These are phyloP conservation scores for Didymella exigua DNA, from an alignment of 2,329 filamentous ascomycete genomes.

Conservation along the genomic window DNA sequence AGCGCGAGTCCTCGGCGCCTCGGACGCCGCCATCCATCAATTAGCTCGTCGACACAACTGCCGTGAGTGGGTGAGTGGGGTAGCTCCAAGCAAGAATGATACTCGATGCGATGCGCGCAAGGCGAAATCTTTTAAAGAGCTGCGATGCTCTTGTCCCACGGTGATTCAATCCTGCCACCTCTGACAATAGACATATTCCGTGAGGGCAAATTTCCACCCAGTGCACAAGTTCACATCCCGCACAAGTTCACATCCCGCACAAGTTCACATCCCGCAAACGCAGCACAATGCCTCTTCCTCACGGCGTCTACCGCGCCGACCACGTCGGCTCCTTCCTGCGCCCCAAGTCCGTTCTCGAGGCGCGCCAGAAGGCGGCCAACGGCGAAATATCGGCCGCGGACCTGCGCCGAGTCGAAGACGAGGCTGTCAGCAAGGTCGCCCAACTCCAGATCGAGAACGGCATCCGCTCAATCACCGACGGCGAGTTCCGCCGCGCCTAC, in stretches of 20 bases:
- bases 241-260: not conserved
- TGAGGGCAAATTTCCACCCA: not conserved
- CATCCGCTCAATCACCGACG: constrained; percentile 59
- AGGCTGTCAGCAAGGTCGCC: constrained; percentile 57
- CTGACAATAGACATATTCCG: not conserved
- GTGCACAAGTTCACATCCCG: no score
- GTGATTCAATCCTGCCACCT: not conserved
- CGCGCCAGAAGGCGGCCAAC: constrained; percentile 56
- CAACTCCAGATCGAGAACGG: constrained; percentile 57
- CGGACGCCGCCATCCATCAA: not conserved
- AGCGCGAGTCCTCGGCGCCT: constrained; percentile 4
- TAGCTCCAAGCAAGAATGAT: constrained; percentile 22
- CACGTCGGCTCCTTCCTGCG: constrained; percentile 63
- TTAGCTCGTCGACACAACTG: constrained; percentile 36
- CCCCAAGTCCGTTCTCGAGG: constrained; percentile 56
- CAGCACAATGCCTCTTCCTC: constrained; percentile 45
- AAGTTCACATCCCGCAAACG: not conserved
- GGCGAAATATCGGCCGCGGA: constrained; percentile 51
- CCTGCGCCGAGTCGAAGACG: constrained; percentile 59
- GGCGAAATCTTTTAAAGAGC: constrained; percentile 5
- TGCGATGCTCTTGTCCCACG: not conserved
- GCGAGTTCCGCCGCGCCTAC: constrained; percentile 63
- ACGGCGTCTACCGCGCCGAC: constrained; percentile 55
- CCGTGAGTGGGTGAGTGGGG: constrained; percentile 40
- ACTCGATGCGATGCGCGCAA: constrained; percentile 4